Evolutionary conservation across 2,329 filamentous ascomycete genomes (phyloP), one percentile per base, ranked within the genome.

Genomic region (Talaromyces atroroseus): DNA sequence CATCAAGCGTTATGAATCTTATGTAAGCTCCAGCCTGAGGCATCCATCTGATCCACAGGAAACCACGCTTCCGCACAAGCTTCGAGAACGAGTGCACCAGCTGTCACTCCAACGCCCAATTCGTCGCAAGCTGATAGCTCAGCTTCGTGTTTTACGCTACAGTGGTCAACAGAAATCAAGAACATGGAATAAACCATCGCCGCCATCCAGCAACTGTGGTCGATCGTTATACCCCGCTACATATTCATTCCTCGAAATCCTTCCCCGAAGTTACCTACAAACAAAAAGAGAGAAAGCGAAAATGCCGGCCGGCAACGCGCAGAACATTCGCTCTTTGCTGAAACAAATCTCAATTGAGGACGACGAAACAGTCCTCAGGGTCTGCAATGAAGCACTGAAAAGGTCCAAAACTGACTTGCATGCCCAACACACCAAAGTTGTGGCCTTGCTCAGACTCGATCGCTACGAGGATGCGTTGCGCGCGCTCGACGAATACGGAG

Each of bases 361-460:
- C 68, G 82, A 85, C 67, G 81, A 84, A 57, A 80, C 84, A 70
- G 71, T 84, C 29, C 76, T 87, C 46, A 76, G 78, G 59, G 80
- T 82, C 44, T 81, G 81, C 67, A 80, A 85, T 66, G 76, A 74
- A 34, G 72, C 75, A 0, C 74, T 86, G 48, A 79, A 82, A 66
- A 80, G 80, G 58, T 80, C 78, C n/a, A 83, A 82, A 63, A 71
- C 72, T 52, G 80, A 86, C 62, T 44, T 77, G 24, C 74, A 81
- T 42, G 80, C 82, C 7, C 82, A 83, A 59, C 81, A 84, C 67
- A 78, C 79, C 54, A 83, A 83, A 65, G 74, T 78, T 1, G 77
- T 86, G 42, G 83, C 84, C 6, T 68, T 87, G 45, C 66, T 86
- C 50, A 84, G 86, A 64, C 75, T 86, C 40, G 84, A 87, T 63